Evolutionary conservation across 768 basidiomycete species (phyloP).

Genomic region (Hydnum rufescens): DNA sequence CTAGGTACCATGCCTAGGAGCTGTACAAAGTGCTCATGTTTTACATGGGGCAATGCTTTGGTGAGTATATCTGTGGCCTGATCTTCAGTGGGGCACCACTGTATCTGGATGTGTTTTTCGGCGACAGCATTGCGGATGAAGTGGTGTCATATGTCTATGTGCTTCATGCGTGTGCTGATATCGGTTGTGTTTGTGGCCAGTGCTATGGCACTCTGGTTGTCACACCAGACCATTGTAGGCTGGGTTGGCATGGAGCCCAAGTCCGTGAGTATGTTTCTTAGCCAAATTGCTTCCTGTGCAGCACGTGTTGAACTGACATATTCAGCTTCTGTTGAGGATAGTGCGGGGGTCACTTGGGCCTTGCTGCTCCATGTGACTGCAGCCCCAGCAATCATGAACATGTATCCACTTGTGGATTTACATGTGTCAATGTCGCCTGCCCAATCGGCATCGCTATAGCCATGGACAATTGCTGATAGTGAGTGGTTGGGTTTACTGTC

Average conservation of each 20-base stretch:
- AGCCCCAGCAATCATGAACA: conserved; percentile 6
- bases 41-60: conserved; percentile 5
- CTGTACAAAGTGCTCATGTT: conserved; percentile 1
- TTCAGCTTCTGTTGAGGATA: conserved; percentile 13
- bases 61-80: conserved; percentile 13
- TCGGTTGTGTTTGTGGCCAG: conserved; percentile 12
- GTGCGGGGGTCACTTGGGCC: conserved; percentile 12
- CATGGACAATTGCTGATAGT: no score
- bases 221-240: conserved; percentile 1
- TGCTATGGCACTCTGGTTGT: conserved; percentile 15
- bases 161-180: conserved; percentile 15
- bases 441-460: conserved; percentile 18
- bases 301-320: conserved; percentile 1
- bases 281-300: conserved; percentile 7
- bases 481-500: conserved; percentile 4
- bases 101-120: conserved; percentile 8
- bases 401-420: conserved; percentile 5
- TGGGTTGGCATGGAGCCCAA: background rate
- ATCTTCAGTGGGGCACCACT: conserved; percentile 12
- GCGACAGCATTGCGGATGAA: conserved; percentile 13
- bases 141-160: conserved; percentile 17
- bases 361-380: conserved; percentile 12
- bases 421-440: conserved; percentile 13
- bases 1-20: conserved; percentile 6
- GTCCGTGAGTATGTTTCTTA: conserved; percentile 5